Evolutionary conservation across 768 basidiomycete genomes (phyloP), one percentile per base, ranked within the genome.

Genomic region (Mrakia gelida): DNA sequence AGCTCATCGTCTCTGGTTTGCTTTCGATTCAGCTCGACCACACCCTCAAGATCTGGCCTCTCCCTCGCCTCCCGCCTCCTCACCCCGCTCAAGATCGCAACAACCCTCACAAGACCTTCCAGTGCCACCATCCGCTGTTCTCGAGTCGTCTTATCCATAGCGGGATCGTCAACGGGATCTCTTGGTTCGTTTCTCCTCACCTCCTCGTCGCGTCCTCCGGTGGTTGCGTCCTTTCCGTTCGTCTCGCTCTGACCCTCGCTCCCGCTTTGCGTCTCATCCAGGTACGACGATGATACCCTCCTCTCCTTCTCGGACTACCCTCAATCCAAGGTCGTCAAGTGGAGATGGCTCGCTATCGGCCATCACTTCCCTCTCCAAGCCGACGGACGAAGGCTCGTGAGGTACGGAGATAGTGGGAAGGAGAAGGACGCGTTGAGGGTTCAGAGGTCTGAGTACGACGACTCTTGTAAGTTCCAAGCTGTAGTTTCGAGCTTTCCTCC

Each of bases 41-140:
- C 59, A 54, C 72, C 26, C 61, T 78, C 52, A 78, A 78, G 73
- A 78, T 78, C 65, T 78, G 77, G 77, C 77, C 77, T 7, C 45
- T 78, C 2, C 77, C 77, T 23, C 52, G 38, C 5, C 18, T 78
- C 30, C 77, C 77, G 4, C 56, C 65, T 28, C 77, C 77, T 15
- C 15, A n/a, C 18, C 49, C 49, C 1, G 49, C 16, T 30, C 26
- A 13, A 28, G 16, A 54, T 32, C 45, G 21, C 10, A 7, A 45
- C 43, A 21, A 8, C 10, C n/a, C 41, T 28, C 71, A 75, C 73
- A 21, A 28, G 30, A 67, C 72, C 3, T 70, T 43, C 54, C 16
- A 68, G 45, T 73, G 73, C 73, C 62, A 41, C 28, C 72, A 73
- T 16, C 77, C 77, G 0, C 73, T 78, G n/a, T 78, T 78, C 59